Evolutionary conservation across 2,329 filamentous ascomycete genomes (phyloP).

Genomic region (Geoglossum cookeanum): DNA sequence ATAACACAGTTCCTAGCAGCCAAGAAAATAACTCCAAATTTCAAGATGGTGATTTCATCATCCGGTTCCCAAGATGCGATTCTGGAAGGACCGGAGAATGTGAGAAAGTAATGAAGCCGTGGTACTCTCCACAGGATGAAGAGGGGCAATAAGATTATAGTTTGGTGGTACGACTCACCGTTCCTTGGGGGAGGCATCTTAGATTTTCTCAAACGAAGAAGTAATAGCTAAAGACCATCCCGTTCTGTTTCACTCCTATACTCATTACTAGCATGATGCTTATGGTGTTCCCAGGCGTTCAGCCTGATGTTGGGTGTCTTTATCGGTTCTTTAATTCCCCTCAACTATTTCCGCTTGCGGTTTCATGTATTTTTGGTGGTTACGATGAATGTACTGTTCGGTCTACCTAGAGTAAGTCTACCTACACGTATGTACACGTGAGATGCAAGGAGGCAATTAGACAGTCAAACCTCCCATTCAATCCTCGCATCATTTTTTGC

Average conservation of each 20-base stretch:
- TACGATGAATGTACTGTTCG: too few species aligned
- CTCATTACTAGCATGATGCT: not conserved
- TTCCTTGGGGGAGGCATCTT: not conserved
- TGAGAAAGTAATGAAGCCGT: conserved; percentile 45
- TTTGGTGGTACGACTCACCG: not conserved
- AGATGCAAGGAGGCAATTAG: not conserved
- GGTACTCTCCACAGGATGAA: conserved; percentile 19
- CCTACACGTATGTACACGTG: not conserved
- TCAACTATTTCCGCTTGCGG: not conserved
- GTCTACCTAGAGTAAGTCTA: too few species aligned
- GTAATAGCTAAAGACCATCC: not conserved
- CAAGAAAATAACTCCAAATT: conserved; percentile 37
- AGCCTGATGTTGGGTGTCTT: not conserved
- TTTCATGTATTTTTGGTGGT: not conserved
- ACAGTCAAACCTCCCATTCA: too few species aligned
- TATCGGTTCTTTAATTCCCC: not conserved
- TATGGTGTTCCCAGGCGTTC: not conserved
- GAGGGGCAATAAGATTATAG: conserved; percentile 9
- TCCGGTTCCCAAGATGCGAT: conserved; percentile 59
- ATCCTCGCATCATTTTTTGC: too few species aligned
- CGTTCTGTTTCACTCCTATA: not conserved
- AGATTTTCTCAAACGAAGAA: not conserved
- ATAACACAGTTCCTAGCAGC: conserved; percentile 28
- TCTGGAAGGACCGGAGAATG: conserved; percentile 38
- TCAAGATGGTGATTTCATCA: conserved; percentile 66